phyloP scores from a whole-genome alignment of 768 basidiomycete species.

The Lactarius evosmus region DNA sequence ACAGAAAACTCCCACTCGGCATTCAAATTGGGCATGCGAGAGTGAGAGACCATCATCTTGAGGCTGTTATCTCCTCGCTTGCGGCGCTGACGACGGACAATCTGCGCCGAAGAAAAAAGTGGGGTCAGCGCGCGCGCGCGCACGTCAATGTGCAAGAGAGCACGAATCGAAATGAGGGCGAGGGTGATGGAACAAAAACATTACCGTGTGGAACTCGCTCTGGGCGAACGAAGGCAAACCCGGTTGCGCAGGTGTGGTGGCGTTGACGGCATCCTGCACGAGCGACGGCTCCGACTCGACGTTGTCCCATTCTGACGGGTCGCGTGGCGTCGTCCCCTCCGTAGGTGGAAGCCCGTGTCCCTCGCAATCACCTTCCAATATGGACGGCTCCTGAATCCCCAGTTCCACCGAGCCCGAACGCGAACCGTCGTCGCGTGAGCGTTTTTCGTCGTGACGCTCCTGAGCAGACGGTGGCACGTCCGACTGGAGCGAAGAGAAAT shows the following conservation, averaged over 20 bases:
- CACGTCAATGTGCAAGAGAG: not conserved
- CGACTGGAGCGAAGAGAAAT: not conserved
- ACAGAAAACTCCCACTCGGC: constrained; percentile 27
- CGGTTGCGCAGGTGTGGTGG: not conserved
- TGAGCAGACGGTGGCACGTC: not conserved
- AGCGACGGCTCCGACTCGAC: not conserved
- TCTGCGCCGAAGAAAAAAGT: constrained; percentile 2
- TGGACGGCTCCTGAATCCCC: not conserved
- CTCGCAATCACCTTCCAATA: not conserved
- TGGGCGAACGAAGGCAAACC: constrained; percentile 20
- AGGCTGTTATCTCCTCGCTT: constrained; percentile 20
- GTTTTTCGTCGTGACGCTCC: not conserved
- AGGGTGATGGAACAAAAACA: not conserved
- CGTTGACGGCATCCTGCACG: not conserved
- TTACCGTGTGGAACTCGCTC: constrained; percentile 25
- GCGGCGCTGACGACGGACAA: constrained; percentile 26
- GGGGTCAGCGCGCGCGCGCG: not conserved
- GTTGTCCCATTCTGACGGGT: not conserved
- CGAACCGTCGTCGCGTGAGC: not conserved
- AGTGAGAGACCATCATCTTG: constrained; percentile 23
- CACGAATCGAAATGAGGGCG: not conserved
- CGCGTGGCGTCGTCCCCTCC: not conserved
- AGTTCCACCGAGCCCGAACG: not conserved
- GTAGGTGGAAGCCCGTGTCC: not conserved
- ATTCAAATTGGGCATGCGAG: constrained; percentile 19